These are phyloP conservation scores for Naegleria gruberi DNA, from an alignment of 208 protist species.

Conservation along the genomic window DNA sequence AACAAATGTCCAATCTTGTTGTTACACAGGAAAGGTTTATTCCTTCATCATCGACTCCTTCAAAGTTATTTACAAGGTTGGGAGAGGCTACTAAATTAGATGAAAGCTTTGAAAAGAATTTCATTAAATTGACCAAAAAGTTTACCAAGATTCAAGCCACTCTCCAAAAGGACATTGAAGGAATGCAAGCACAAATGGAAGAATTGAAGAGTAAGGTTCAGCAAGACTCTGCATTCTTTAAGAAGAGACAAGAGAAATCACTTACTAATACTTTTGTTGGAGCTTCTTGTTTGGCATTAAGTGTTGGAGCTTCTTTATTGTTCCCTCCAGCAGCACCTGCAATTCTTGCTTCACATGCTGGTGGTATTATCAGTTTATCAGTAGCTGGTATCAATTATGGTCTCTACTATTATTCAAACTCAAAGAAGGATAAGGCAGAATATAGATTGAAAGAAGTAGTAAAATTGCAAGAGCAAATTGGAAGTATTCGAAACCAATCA, in stretches of 20 bases:
- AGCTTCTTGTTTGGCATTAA: neutral
- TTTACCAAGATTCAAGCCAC: neutral
- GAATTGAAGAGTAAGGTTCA: neutral
- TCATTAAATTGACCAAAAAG: neutral
- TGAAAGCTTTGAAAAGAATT: neutral
- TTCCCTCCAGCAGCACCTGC: neutral
- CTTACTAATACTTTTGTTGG: neutral
- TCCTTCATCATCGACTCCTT: neutral
- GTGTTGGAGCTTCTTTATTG: neutral
- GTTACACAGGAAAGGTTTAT: neutral
- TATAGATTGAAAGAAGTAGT: neutral
- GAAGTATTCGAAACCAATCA: neutral
- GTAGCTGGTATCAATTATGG: neutral
- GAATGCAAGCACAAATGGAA: neutral
- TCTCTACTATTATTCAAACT: neutral
- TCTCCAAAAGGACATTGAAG: neutral
- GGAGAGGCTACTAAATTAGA: neutral
- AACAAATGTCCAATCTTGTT: neutral
- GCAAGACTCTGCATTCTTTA: neutral
- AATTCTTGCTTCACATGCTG: neutral
- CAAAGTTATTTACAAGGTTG: neutral
- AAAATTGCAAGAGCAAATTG: neutral
- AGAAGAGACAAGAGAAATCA: neutral
- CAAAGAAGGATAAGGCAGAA: neutral
- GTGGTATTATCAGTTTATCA: neutral